Evolutionary conservation across 225 moss, liverwort and hornwort species (phyloP).

Genomic region (Marchantia polymorpha): DNA sequence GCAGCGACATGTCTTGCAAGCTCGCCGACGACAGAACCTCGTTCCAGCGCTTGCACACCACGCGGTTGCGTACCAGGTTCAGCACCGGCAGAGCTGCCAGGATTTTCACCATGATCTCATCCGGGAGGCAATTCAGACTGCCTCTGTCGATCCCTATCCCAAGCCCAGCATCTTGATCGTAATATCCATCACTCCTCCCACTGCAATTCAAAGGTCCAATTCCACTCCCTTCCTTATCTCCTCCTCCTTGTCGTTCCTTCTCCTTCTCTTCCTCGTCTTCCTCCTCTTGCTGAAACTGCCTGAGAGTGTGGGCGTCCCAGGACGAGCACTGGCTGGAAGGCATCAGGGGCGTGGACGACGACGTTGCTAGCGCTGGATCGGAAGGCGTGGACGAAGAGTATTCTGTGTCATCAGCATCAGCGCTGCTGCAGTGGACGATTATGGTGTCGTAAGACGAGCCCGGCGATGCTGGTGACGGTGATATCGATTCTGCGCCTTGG

Average conservation of each 20-base stretch:
- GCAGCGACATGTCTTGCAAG: not conserved
- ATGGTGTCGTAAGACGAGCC: constrained; percentile 6
- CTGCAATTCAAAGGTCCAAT: not conserved
- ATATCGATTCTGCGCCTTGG: not conserved
- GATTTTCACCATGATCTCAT: constrained; percentile 7
- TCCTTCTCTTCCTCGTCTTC: not conserved
- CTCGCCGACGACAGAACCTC: not conserved
- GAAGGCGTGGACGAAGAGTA: constrained; percentile 4
- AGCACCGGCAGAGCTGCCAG: not conserved
- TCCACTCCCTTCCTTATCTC: too few relatives aligned
- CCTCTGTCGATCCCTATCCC: too few relatives aligned
- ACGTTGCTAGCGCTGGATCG: not conserved
- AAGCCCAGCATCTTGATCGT: too few relatives aligned
- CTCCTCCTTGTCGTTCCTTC: too few relatives aligned
- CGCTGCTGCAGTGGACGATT: constrained; percentile 2
- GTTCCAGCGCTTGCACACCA: constrained; percentile 18
- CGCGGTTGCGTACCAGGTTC: constrained; percentile 12
- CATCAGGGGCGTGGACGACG: not conserved
- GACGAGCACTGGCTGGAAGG: not conserved
- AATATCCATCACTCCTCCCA: not conserved
- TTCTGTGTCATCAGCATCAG: constrained; percentile 4
- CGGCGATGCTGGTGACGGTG: not conserved
- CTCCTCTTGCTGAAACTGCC: not conserved
- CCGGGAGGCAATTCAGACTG: not conserved
- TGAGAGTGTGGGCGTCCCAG: not conserved